Conservation (phyloP, 306 rosid species). For the Vicia sativa region DNA sequence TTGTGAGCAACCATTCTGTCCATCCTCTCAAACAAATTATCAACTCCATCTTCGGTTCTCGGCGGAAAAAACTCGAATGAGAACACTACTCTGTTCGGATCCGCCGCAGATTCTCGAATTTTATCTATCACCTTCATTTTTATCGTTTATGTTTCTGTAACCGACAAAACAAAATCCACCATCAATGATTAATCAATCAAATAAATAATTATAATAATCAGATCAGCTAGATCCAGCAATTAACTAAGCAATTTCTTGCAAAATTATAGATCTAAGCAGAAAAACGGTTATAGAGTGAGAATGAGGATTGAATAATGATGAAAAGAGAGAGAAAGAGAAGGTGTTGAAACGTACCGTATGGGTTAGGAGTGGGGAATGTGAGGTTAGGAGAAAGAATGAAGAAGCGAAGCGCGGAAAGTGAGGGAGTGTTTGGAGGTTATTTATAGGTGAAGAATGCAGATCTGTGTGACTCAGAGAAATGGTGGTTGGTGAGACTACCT, state of each 20-base stretch:
- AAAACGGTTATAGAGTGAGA: not conserved
- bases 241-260: not conserved
- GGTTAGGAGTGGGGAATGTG: not conserved
- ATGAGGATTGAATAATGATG: not conserved
- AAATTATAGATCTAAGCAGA: conserved; percentile 25
- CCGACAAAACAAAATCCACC: too few species aligned
- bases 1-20: conserved; percentile 95
- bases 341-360: conserved; percentile 26
- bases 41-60: conserved; percentile 93
- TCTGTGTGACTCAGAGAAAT: conserved; percentile 30
- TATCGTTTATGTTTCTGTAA: too few species aligned
- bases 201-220: conserved; percentile 12
- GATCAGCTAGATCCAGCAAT: conserved; percentile 36
- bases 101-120: conserved; percentile 56
- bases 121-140: conserved; percentile 85
- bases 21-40: conserved; percentile 90
- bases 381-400: conserved; percentile 6
- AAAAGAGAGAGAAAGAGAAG: conserved; percentile 27
- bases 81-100: conserved; percentile 71
- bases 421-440: not conserved
- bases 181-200: not conserved
- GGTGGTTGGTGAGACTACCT: conserved; percentile 34
- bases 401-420: conserved; percentile 14
- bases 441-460: conserved; percentile 30
- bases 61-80: conserved; percentile 96